These are phyloP conservation scores for Globisporangium sylvaticum DNA, from an alignment of 352 stramenopile genomes.

Conservation along the genomic window DNA sequence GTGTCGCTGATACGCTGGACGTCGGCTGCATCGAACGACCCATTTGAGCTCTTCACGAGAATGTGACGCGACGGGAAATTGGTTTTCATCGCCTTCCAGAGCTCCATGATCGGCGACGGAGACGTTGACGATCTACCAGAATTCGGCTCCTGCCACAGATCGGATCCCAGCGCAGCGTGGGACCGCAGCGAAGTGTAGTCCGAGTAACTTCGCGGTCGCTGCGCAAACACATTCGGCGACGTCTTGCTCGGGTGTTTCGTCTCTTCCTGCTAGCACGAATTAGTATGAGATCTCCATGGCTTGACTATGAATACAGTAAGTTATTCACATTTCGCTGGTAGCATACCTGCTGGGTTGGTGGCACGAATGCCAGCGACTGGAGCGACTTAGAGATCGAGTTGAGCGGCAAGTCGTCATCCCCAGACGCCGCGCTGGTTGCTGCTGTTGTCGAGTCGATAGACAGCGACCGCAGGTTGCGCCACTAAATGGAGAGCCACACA, in stretches of 20 bases:
- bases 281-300: no score
- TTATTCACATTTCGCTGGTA: no score
- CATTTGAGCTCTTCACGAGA: constrained; percentile 40
- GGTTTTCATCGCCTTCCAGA: constrained; percentile 58
- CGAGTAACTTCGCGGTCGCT: constrained; percentile 56
- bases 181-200: constrained; percentile 53
- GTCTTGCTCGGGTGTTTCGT: background rate
- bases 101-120: constrained; percentile 22
- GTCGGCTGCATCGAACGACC: constrained; percentile 30
- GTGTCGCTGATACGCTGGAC: constrained; percentile 45
- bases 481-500: constrained; percentile 13
- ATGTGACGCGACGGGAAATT: constrained; percentile 63
- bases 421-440: constrained; percentile 13
- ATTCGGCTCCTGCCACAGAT: constrained; percentile 7
- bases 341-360: constrained; percentile 14
- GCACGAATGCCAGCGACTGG: constrained; percentile 36
- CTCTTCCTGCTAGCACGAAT: background rate
- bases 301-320: background rate
- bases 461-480: constrained; percentile 32
- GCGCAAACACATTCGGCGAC: constrained; percentile 13
- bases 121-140: background rate
- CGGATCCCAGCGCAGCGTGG: constrained; percentile 20
- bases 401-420: constrained; percentile 32
- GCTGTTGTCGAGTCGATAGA: constrained; percentile 33
- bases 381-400: constrained; percentile 39